Conservation (phyloP, 2,329 filamentous ascomycete species). For the Aspergillus brunneoviolaceus region DNA sequence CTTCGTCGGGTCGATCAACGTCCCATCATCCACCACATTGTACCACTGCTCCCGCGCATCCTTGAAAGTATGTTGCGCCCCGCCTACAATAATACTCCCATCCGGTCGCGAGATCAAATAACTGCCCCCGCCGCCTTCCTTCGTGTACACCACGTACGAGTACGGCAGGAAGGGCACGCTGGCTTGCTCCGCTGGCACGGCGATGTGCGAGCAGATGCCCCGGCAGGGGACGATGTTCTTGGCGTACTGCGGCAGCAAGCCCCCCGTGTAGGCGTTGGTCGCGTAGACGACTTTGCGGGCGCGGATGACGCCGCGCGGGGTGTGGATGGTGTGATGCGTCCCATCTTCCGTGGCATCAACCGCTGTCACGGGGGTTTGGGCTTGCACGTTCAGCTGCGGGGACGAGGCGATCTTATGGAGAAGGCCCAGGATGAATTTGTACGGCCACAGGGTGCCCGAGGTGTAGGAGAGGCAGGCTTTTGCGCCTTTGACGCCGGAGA, state of each 20-base stretch:
- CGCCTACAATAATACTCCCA: slow-evolving; percentile 62
- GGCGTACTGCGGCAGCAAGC: slow-evolving; percentile 68
- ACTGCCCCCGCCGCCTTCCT: slow-evolving; percentile 53
- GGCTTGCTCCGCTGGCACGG: slow-evolving; percentile 24
- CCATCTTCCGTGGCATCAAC: slow-evolving; percentile 45
- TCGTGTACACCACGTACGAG: slow-evolving; percentile 58
- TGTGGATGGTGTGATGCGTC: slow-evolving; percentile 54
- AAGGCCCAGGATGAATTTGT: slow-evolving; percentile 75
- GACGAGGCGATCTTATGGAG: slow-evolving; percentile 58
- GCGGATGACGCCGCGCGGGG: slow-evolving; percentile 61
- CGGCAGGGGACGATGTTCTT: slow-evolving; percentile 75
- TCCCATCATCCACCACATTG: slow-evolving; percentile 46
- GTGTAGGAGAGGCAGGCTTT: slow-evolving; percentile 40
- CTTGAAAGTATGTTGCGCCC: slow-evolving; percentile 52
- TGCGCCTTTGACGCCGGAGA: slow-evolving; percentile 44
- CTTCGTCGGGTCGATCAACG: slow-evolving; percentile 50
- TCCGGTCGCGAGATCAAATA: slow-evolving; percentile 63
- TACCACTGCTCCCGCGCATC: slow-evolving; percentile 44
- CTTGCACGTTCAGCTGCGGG: slow-evolving; percentile 54
- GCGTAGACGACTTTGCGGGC: slow-evolving; percentile 70
- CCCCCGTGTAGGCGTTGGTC: slow-evolving; percentile 81
- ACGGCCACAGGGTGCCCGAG: slow-evolving; percentile 56
- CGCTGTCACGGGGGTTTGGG: slow-evolving; percentile 48
- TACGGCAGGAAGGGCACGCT: slow-evolving; percentile 38
- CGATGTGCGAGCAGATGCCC: slow-evolving; percentile 51